Conservation (phyloP, 2,329 filamentous ascomycete species). For the Aspergillus quadricinctus region DNA sequence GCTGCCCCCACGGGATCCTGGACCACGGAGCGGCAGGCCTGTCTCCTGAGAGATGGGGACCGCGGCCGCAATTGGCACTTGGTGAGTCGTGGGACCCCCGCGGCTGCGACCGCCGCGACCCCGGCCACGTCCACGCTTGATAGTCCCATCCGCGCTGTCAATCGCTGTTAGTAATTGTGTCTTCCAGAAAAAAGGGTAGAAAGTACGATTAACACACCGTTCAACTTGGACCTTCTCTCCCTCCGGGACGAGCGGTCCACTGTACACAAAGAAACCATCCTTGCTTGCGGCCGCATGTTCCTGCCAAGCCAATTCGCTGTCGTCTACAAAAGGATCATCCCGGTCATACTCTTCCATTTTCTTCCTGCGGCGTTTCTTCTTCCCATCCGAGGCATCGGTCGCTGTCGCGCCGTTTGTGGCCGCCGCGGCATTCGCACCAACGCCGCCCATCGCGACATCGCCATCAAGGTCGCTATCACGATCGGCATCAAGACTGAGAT, state of each 20-base stretch:
- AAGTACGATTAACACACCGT: constrained; percentile 43
- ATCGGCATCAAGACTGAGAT: constrained; percentile 85
- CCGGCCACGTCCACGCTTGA: constrained; percentile 58
- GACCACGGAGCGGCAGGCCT: constrained; percentile 65
- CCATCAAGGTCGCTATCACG: constrained; percentile 56
- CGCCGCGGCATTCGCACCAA: constrained; percentile 36
- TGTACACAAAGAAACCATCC: constrained; percentile 98
- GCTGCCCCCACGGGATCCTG: constrained; percentile 71
- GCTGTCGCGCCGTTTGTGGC: constrained; percentile 57
- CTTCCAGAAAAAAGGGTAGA: constrained; percentile 9
- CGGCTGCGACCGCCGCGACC: constrained; percentile 52
- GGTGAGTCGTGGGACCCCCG: constrained; percentile 61
- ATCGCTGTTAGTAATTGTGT: constrained; percentile 13
- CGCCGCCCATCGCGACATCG: constrained; percentile 39
- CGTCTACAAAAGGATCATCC: constrained; percentile 71
- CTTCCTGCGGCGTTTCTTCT: constrained; percentile 71
- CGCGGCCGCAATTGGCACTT: constrained; percentile 70
- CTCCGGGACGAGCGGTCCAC: constrained; percentile 82
- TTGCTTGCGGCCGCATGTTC: constrained; percentile 90
- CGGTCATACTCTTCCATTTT: constrained; percentile 65
- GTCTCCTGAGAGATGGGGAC: constrained; percentile 87
- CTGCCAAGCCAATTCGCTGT: constrained; percentile 92
- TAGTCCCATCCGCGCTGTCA: constrained; percentile 64
- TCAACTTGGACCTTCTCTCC: constrained; percentile 70
- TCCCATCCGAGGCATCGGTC: constrained; percentile 54